A percentile compares a stretch with the other conserved stretches of the same genome.
phyloP scores from a whole-genome alignment of 139 green algal genomes.

The Haematococcus sp. region DNA sequence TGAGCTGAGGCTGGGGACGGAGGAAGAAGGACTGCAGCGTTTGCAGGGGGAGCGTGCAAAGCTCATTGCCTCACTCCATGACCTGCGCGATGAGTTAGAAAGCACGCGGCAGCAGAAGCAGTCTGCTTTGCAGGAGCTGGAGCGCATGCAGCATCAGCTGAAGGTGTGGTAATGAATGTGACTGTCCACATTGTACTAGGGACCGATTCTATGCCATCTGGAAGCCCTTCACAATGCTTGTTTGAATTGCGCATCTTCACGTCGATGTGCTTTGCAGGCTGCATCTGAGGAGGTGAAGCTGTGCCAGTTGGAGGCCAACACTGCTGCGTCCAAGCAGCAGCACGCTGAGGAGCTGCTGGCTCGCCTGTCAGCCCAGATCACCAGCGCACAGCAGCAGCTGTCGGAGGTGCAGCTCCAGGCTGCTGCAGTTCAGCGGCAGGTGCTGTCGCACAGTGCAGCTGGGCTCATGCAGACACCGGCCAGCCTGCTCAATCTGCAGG shows the following conservation, averaged over 20 bases:
- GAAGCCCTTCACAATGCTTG: no score
- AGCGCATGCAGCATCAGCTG: neutral
- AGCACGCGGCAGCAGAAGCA: conserved; percentile 25
- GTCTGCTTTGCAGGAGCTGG: conserved; percentile 6
- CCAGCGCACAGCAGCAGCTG: conserved; percentile 12
- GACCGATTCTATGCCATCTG: no score
- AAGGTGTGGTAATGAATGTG: no score
- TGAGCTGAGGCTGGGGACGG: neutral
- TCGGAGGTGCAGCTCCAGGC: conserved; percentile 1
- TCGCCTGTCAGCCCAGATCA: neutral
- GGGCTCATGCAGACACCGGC: neutral
- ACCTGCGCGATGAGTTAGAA: conserved; percentile 11
- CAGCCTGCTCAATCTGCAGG: neutral
- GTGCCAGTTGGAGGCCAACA: no score
- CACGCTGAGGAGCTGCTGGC: no score
- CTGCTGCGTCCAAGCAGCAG: no score
- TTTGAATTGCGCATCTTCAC: no score
- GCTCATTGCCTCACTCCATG: conserved; percentile 15
- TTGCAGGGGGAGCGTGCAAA: conserved; percentile 12
- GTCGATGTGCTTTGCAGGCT: no score
- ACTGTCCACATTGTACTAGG: no score
- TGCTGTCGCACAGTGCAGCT: neutral
- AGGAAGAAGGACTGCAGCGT: neutral
- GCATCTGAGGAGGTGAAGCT: no score
- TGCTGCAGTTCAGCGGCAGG: neutral